These are phyloP conservation scores for Phlebopus sp. DNA, from an alignment of 1,284 basidiomycete species.

Conservation along the genomic window DNA sequence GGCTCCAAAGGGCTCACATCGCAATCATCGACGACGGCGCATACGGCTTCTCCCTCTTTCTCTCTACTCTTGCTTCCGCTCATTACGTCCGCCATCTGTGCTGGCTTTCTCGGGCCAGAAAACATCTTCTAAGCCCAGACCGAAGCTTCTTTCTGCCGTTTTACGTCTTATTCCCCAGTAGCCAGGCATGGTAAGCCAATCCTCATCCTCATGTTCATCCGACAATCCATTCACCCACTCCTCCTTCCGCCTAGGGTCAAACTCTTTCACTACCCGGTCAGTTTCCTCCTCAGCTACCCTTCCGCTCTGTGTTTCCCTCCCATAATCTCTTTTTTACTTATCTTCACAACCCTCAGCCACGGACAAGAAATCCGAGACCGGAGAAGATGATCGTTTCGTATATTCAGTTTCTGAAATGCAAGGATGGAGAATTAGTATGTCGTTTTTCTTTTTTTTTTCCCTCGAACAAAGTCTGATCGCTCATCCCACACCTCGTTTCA, in stretches of 20 bases:
- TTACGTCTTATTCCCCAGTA: constrained; percentile 31
- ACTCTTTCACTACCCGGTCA: constrained; percentile 68
- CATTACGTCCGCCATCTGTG: constrained; percentile 1
- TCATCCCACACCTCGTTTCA: constrained; percentile 6
- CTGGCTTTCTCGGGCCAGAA: not conserved
- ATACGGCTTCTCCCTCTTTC: not conserved
- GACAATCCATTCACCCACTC: constrained; percentile 6
- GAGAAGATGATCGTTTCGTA: constrained; percentile 74
- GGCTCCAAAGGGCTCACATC: not conserved
- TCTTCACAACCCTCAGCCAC: constrained; percentile 52
- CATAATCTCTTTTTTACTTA: constrained; percentile 12
- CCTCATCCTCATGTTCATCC: constrained; percentile 3
- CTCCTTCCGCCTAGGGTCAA: constrained; percentile 54
- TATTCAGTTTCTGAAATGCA: constrained; percentile 97
- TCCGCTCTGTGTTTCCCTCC: constrained; percentile 1
- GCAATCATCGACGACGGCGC: not conserved
- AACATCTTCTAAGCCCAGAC: not conserved
- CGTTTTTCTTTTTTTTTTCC: not conserved
- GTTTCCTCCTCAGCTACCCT: constrained; percentile 24
- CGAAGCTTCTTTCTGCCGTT: not conserved
- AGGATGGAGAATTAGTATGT: constrained; percentile 97
- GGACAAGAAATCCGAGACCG: constrained; percentile 80
- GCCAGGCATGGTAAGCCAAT: constrained; percentile 27
- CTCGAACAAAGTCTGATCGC: not conserved
- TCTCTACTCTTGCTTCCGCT: constrained; percentile 7